These are phyloP conservation scores for Ochetophila trinervis DNA, from an alignment of 306 rosid species.

Conservation along the genomic window DNA sequence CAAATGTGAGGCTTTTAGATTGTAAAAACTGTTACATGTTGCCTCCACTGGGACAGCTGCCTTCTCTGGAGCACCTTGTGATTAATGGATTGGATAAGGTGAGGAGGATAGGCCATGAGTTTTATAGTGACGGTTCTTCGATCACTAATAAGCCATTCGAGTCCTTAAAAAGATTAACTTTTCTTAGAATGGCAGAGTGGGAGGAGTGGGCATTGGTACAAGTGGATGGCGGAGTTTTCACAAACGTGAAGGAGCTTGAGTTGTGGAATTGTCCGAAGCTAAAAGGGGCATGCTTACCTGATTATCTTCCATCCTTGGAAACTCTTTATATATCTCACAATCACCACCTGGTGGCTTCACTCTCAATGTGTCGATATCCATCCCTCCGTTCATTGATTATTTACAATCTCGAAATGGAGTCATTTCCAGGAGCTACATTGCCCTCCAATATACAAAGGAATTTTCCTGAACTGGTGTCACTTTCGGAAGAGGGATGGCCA, in stretches of 20 bases:
- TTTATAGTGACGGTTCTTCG: background rate
- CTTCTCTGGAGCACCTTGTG: background rate
- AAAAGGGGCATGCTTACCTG: background rate
- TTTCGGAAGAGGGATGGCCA: background rate
- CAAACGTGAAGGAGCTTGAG: background rate
- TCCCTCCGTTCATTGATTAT: background rate
- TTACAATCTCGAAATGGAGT: too few species aligned
- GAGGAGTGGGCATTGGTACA: background rate
- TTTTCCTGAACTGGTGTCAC: constrained; percentile 4
- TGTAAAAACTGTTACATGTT: background rate
- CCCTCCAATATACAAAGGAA: background rate
- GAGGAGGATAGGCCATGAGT: background rate
- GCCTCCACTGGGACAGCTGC: constrained; percentile 15
- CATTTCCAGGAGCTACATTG: background rate
- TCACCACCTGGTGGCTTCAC: too few species aligned
- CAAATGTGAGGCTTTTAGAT: background rate
- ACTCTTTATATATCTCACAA: too few species aligned
- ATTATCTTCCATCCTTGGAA: background rate
- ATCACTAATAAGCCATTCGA: background rate
- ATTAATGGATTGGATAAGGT: background rate
- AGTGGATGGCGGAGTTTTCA: background rate
- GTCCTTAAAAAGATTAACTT: background rate
- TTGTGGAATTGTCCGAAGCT: background rate
- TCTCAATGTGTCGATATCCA: too few species aligned
- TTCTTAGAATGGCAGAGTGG: background rate